Base-by-base conservation (phyloP, 2,329 filamentous ascomycete genomes). In the Trichoderma lentiforme region DNA sequence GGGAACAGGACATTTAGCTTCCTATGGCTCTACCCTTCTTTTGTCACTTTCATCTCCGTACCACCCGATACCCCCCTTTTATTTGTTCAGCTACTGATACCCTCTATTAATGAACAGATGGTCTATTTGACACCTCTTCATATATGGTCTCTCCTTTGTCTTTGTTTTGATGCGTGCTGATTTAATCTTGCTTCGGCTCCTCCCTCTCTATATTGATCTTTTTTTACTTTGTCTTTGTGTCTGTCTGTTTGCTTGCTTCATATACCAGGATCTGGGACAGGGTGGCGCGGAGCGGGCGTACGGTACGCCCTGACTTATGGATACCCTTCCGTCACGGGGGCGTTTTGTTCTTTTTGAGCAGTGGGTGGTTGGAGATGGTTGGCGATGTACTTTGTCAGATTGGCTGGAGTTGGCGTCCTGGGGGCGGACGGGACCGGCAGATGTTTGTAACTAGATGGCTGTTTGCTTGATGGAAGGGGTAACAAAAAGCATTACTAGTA, bases 231-330 rank as follows among this genome's bases (percentile, higher is more conserved):
- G n/a, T 51, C 9, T 51, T 21, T 51, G n/a, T 18, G 51, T 26
- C 4, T n/a, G 28, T 60, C 21, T 15, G 71, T 73, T 72, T 71
- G n/a, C n/a, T 73, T 47, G 26, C 28, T 69, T 67, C 53, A 47
- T 62, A 70, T 71, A 72, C 56, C 61, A 74, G 76, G 73, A 67
- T 57, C 47, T 43, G 63, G 62, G 21, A 53, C 34, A 60, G 61
- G 67, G 68, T 39, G 47, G 64, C 73, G 57, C 62, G 67, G 71
- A 73, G 73, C 70, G 73, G 73, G 74, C 68, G 56, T 62, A 67
- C n/a, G 63, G 63, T 53, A 32, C 28, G 65, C 65, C 65, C 39
- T 71, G n/a, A 67, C 28, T 67, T 71, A 47, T 71, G 70, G 63
- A 71, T 71, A 67, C 70, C 70, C 70, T 71, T 71, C 56, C 30